Evolutionary conservation across 352 stramenopile genomes (phyloP), one percentile per base, ranked within the genome.

Genomic region (Globisporangium heterothallicum): DNA sequence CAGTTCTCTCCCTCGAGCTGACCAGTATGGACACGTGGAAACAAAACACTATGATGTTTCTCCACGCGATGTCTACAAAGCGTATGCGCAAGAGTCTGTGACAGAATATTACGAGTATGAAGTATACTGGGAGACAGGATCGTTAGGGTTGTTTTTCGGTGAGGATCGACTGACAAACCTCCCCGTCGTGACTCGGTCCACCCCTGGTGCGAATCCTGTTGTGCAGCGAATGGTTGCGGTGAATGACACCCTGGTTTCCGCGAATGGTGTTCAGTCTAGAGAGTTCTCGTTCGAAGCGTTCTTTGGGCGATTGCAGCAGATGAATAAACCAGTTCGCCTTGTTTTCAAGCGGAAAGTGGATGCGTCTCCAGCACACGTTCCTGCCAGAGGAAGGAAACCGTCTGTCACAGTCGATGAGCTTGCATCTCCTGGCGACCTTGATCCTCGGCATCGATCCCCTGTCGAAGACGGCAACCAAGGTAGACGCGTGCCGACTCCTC

Each of bases 261-360:
- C 84, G 0, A 94, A 94, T 46, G 68, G 69, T 19, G 68, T 94
- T 19, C 64, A 70, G 26, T 90, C 81, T 3, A 63, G 63, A 1
- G 76, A 91, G 29, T 88, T 81, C 50, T 72, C 74, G 49, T 94
- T 94, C 21, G 78, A 89, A 47, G 68, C 76, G 3, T 94, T 94
- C 49, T 94, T 94, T 52, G 72, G 72, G 21, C 61, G 78, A 3
- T 59, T 94, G 4, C 81, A 92, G 45, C 76, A 94, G 24, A 89
- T 92, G 81, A 84, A 79, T 48, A 94, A 94, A 48, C 84, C 84
- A 3, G 83, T 94, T 6, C 70, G 70, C 18, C 61, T 94, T 4
- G 72, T 88, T 21, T 92, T 94, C 29, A 51, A 55, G 46, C 71
- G 78, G 10, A 66, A 67, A 16, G 22, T 54, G n/a, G 53, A 45